Percentiles rank a stretch among this genome's conserved stretches.
These are phyloP conservation scores for Persicaria maculosa DNA, from an alignment of 148 eudicot genomes.

Conservation along the genomic window DNA sequence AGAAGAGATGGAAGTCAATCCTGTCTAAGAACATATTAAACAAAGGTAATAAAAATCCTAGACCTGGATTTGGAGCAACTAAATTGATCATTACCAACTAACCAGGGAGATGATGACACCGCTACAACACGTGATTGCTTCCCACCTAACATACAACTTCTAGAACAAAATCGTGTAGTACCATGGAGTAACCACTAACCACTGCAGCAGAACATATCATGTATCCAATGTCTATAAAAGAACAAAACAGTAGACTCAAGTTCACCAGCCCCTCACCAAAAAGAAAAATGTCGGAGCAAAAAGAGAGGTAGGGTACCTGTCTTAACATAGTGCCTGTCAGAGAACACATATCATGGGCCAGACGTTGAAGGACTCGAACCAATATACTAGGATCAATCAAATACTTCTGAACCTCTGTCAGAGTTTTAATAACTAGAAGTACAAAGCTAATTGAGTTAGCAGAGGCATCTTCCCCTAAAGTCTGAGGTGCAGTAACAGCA, in stretches of 20 bases:
- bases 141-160: neutral
- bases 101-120: neutral
- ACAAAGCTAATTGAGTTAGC: slow-evolving; percentile 82
- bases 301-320: slow-evolving; percentile 49
- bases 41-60: neutral
- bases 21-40: neutral
- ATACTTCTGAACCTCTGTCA: slow-evolving; percentile 79
- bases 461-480: slow-evolving; percentile 77
- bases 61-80: neutral
- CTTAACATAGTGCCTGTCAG: slow-evolving; percentile 50
- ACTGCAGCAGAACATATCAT: neutral
- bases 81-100: neutral
- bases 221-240: neutral
- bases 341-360: slow-evolving; percentile 84
- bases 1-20: slow-evolving; percentile 1
- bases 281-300: neutral
- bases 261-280: neutral
- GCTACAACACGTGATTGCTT: neutral
- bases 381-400: slow-evolving; percentile 60
- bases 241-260: neutral
- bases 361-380: slow-evolving; percentile 91
- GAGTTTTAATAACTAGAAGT: slow-evolving; percentile 71
- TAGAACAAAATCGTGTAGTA: neutral
- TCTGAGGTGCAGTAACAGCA: slow-evolving; percentile 65
- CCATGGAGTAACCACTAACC: neutral